phyloP scores from a whole-genome alignment of 1,284 basidiomycete genomes.

The Leccinum subatratum region DNA sequence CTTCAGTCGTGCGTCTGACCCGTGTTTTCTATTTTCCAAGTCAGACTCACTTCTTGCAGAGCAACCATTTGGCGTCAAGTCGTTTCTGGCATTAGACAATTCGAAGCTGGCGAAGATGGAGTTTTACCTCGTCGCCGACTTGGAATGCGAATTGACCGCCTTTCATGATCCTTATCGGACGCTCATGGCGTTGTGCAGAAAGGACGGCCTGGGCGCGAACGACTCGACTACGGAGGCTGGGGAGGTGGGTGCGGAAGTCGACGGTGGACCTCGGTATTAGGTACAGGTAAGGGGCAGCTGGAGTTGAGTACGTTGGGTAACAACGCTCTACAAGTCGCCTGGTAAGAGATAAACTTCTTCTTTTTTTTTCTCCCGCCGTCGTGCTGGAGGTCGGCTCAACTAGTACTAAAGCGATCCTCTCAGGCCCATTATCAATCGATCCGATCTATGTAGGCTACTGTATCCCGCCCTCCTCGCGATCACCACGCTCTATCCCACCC shows the following conservation, averaged over 20 bases:
- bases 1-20: slow-evolving; percentile 62
- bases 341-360: slow-evolving; percentile 41
- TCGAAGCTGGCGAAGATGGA: slow-evolving; percentile 98
- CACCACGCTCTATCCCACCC: slow-evolving; percentile 82
- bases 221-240: slow-evolving; percentile 55
- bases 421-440: slow-evolving; percentile 94
- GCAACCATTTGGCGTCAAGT: slow-evolving; percentile 65
- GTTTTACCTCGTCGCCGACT: slow-evolving; percentile 94
- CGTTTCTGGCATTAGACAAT: slow-evolving; percentile 81
- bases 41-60: slow-evolving; percentile 30
- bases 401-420: background rate
- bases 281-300: slow-evolving; percentile 63
- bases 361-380: background rate
- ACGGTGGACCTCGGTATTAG: slow-evolving; percentile 68
- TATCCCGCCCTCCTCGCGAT: slow-evolving; percentile 95
- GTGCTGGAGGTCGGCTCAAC: background rate
- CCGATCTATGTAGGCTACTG: slow-evolving; percentile 75
- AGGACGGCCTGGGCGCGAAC: slow-evolving; percentile 38
- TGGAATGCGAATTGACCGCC: slow-evolving; percentile 90
- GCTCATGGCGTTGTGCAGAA: slow-evolving; percentile 70
- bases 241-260: slow-evolving; percentile 55
- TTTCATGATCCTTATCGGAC: slow-evolving; percentile 96
- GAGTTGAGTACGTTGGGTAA: slow-evolving; percentile 65
- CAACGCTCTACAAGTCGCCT: slow-evolving; percentile 70
- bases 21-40: background rate